A percentile compares a stretch with the other conserved stretches of the same genome.
phyloP scores from a whole-genome alignment of 768 basidiomycete species.

The Omphalotus guepiniiformis region DNA sequence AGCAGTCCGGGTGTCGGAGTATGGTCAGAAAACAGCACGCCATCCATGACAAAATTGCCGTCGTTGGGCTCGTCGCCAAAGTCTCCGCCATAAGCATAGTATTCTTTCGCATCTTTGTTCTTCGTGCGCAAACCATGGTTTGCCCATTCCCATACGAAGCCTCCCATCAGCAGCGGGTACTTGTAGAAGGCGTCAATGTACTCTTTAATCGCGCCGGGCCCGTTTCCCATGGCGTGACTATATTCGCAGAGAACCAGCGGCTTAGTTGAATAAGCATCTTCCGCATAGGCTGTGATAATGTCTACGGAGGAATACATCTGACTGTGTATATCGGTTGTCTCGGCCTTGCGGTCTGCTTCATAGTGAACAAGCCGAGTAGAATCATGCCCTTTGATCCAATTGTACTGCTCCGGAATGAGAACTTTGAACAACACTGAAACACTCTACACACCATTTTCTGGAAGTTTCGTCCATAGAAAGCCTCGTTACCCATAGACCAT shows the following conservation, averaged over 20 bases:
- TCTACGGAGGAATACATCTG: conserved; percentile 11
- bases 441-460: conserved; percentile 4
- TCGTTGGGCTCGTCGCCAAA: conserved; percentile 10
- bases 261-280: conserved; percentile 3
- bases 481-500: conserved; percentile 11
- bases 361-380: conserved; percentile 11
- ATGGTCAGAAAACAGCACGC: conserved; percentile 8
- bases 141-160: conserved; percentile 11
- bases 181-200: conserved; percentile 13
- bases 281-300: conserved; percentile 7
- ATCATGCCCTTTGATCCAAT: conserved; percentile 9
- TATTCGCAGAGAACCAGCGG: conserved; percentile 11
- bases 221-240: conserved; percentile 12
- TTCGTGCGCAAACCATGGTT: conserved; percentile 8
- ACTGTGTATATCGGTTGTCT: conserved; percentile 6
- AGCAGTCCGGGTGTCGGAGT: conserved; percentile 6
- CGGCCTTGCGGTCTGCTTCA: conserved; percentile 6
- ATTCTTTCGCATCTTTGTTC: conserved; percentile 4
- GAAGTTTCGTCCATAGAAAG: conserved; percentile 10
- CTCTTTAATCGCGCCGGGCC: conserved; percentile 10
- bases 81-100: conserved; percentile 12
- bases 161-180: conserved; percentile 9
- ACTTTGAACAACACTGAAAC: background rate
- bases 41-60: conserved; percentile 12
- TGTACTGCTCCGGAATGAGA: background rate